Evolutionary conservation across 148 eudicot species (phyloP).

Genomic region (Diospyros lotus): DNA sequence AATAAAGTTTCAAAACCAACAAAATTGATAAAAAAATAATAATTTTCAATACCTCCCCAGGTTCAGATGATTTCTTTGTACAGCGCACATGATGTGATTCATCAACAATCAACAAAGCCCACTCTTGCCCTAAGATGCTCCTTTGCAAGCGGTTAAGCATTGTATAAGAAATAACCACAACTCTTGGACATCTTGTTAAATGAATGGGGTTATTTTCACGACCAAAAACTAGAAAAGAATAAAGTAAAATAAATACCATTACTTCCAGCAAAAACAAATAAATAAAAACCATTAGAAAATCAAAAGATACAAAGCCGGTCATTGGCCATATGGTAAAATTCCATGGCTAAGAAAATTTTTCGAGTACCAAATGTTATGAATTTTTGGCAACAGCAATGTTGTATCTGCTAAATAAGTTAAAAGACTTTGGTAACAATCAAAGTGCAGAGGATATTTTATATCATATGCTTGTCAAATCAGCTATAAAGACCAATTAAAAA

Average conservation of each 20-base stretch:
- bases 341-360: constrained; percentile 1
- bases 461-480: not conserved
- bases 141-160: constrained; percentile 76
- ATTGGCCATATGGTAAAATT: not conserved
- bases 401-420: not conserved
- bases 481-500: not conserved
- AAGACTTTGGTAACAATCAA: not conserved
- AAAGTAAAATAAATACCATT: constrained; percentile 2
- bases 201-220: constrained; percentile 68
- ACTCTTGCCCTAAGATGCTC: constrained; percentile 63
- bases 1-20: not conserved
- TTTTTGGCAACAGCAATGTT: not conserved
- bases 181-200: constrained; percentile 59
- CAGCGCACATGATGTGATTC: constrained; percentile 96
- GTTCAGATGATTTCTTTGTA: constrained; percentile 64
- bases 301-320: not conserved
- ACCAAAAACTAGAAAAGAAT: constrained; percentile 59
- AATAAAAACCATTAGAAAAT: not conserved
- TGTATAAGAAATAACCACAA: constrained; percentile 83
- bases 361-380: not conserved
- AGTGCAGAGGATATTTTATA: not conserved
- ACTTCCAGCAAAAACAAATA: too few species aligned
- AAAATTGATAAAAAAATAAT: constrained; percentile 6
- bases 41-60: constrained; percentile 59
- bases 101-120: constrained; percentile 85